Base-by-base conservation (phyloP, 1,284 basidiomycete genomes). In the Stereum hirsutum region DNA sequence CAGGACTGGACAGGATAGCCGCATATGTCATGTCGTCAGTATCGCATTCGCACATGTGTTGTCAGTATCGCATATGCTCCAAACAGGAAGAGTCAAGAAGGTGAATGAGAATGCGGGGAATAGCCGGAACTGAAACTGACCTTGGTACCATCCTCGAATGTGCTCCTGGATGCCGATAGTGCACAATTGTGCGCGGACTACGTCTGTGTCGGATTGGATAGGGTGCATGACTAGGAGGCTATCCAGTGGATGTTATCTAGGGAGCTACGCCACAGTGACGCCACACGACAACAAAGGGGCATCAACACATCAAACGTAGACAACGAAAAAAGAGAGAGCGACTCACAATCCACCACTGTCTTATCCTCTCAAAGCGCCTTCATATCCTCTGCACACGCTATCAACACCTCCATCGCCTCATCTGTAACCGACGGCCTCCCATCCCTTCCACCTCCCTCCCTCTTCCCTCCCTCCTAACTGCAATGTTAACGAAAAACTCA, bases 81-180 rank as follows among this genome's bases (percentile, higher is more conserved):
- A n/a, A n/a, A n/a, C n/a, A n/a, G n/a, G n/a, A n/a, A n/a, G n/a
- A n/a, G n/a, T n/a, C n/a, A n/a, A n/a, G n/a, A n/a, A n/a, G n/a
- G n/a, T n/a, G n/a, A n/a, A n/a, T n/a, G n/a, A n/a, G n/a, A n/a
- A n/a, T n/a, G n/a, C n/a, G n/a, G n/a, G n/a, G n/a, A n/a, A n/a
- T n/a, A 21, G 41, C 27, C n/a, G 24, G 30, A 33, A 23, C 25
- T 10, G 36, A 31, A 27, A 23, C n/a, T 10, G 35, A 58, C 69
- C n/a, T n/a, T n/a, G 11, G 7, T 45, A 81, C 82, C 78, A 52
- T 78, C 73, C 45, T 81, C 78, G 51, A 86, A 76, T 64, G 53
- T 87, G 78, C 54, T 87, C 81, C 57, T 87, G 83, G 6, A 87
- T 75, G 32, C 83, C 83, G 11, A 85, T 62, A 0, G 83, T 87